These are phyloP conservation scores for Hemileia vastatrix DNA, from an alignment of 1,284 basidiomycete genomes.

Conservation along the genomic window DNA sequence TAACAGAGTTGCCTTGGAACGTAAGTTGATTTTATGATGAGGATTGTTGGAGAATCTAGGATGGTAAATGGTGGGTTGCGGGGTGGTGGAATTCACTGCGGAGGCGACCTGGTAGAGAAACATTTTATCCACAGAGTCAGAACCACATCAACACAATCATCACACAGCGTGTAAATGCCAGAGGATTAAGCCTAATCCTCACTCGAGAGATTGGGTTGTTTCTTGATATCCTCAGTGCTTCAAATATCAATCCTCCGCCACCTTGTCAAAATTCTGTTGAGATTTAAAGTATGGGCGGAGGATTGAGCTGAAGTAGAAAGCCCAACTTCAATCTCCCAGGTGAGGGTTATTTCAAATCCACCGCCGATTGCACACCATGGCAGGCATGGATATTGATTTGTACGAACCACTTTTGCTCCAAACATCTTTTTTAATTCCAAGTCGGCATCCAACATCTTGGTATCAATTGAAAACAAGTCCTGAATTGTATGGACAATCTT, in stretches of 20 bases:
- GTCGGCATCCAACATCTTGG: slow-evolving; percentile 69
- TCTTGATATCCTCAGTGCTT: too few species aligned
- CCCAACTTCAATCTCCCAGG: not conserved
- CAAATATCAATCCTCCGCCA: too few species aligned
- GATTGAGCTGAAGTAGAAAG: not conserved
- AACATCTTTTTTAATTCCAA: slow-evolving; percentile 85
- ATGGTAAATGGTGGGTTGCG: slow-evolving; percentile 23
- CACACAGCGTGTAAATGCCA: too few species aligned
- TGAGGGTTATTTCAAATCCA: not conserved
- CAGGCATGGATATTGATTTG: slow-evolving; percentile 46
- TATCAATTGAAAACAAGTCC: slow-evolving; percentile 61
- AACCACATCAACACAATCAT: too few species aligned
- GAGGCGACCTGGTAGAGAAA: too few species aligned
- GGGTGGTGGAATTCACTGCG: too few species aligned
- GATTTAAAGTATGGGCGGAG: not conserved
- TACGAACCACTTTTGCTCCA: slow-evolving; percentile 69
- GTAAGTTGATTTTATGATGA: slow-evolving; percentile 32
- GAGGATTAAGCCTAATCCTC: too few species aligned
- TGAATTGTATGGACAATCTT: slow-evolving; percentile 41
- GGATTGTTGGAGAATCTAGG: slow-evolving; percentile 34
- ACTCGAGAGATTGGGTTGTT: too few species aligned
- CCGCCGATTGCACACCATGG: not conserved
- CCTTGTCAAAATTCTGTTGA: too few species aligned
- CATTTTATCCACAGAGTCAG: too few species aligned
- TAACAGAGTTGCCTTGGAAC: slow-evolving; percentile 30